Evolutionary conservation across 2,329 filamentous ascomycete species (phyloP).

Genomic region (Xylaria sp.): DNA sequence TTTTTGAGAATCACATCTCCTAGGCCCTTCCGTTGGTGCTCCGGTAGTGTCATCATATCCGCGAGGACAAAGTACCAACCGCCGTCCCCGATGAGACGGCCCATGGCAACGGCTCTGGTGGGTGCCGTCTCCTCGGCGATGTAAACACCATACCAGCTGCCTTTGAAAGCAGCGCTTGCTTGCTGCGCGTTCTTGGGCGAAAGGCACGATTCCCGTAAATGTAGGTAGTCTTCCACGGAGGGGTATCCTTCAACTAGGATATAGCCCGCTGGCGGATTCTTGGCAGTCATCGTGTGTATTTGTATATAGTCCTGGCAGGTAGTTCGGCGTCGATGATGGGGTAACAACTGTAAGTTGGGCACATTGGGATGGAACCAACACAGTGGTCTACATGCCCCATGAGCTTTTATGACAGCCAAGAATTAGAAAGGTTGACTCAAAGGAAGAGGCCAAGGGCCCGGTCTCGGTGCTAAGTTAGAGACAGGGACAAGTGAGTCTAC

Average conservation of each 20-base stretch:
- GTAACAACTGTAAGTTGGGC: not conserved
- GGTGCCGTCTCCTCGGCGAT: constrained; percentile 45
- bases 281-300: constrained; percentile 21
- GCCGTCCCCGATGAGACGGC: constrained; percentile 61
- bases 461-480: not conserved
- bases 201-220: constrained; percentile 13
- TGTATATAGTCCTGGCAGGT: not conserved
- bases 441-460: not conserved
- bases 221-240: constrained; percentile 27
- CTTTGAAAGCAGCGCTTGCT: constrained; percentile 48
- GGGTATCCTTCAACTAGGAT: constrained; percentile 33
- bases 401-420: not conserved
- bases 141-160: constrained; percentile 57
- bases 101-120: constrained; percentile 56
- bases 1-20: constrained; percentile 57
- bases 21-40: constrained; percentile 59
- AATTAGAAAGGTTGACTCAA: not conserved
- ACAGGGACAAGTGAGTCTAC: too few species aligned
- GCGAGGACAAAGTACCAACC: constrained; percentile 62
- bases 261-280: constrained; percentile 19
- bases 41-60: constrained; percentile 61
- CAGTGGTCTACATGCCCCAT: not conserved
- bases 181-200: constrained; percentile 51
- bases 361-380: not conserved
- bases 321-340: not conserved